These are phyloP conservation scores for Scedosporium dehoogii DNA, from an alignment of 2,329 filamentous ascomycete species.

Conservation along the genomic window DNA sequence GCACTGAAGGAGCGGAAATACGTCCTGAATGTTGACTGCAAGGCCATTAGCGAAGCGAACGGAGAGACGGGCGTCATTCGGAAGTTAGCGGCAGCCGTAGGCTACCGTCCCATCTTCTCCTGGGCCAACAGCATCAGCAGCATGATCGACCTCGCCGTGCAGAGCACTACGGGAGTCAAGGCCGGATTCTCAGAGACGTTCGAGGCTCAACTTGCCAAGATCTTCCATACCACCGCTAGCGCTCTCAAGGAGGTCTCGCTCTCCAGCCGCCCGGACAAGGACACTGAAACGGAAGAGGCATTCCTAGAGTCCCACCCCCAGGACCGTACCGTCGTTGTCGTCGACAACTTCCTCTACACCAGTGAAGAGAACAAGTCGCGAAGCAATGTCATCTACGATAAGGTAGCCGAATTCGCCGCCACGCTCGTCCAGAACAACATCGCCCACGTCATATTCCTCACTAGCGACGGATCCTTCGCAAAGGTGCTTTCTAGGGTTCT, in stretches of 20 bases:
- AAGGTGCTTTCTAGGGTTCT: slow-evolving; percentile 81
- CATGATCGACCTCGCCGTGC: slow-evolving; percentile 82
- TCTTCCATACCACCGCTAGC: slow-evolving; percentile 70
- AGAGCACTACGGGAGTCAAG: slow-evolving; percentile 89
- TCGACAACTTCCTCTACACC: slow-evolving; percentile 87
- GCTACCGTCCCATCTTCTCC: slow-evolving; percentile 87
- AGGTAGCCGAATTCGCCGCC: slow-evolving; percentile 83
- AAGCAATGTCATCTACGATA: slow-evolving; percentile 60
- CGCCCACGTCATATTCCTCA: slow-evolving; percentile 90
- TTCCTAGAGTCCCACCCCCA: slow-evolving; percentile 88
- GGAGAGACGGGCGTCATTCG: slow-evolving; percentile 81
- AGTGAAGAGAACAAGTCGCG: slow-evolving; percentile 38
- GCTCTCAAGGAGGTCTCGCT: slow-evolving; percentile 73
- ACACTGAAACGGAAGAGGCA: slow-evolving; percentile 65
- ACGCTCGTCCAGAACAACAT: slow-evolving; percentile 75
- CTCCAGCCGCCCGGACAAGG: slow-evolving; percentile 40
- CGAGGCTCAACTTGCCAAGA: slow-evolving; percentile 81
- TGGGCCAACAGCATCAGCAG: slow-evolving; percentile 95
- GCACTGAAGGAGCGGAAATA: slow-evolving; percentile 66
- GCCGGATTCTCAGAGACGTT: slow-evolving; percentile 89
- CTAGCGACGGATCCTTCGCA: slow-evolving; percentile 77
- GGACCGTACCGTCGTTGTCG: slow-evolving; percentile 68
- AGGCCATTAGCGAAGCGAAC: slow-evolving; percentile 80
- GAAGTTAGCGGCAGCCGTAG: slow-evolving; percentile 70
- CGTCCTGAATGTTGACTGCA: slow-evolving; percentile 83